Base-by-base conservation (phyloP, 371 early-diverging fungal genomes). In the Mortierella sp. region DNA sequence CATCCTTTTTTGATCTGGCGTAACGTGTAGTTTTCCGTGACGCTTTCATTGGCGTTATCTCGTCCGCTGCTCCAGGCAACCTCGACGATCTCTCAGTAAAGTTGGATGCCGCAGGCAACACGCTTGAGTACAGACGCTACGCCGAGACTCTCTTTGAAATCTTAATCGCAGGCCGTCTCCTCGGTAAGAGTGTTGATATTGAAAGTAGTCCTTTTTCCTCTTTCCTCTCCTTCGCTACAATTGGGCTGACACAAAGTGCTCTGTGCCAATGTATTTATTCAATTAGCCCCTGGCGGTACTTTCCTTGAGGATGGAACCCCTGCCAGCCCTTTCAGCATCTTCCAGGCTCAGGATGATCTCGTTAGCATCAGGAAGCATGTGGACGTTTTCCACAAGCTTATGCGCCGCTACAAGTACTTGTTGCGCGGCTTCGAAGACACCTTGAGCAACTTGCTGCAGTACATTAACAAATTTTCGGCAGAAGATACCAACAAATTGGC, bases 51-150 rank as follows among this genome's bases (percentile, higher is more conserved):
- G 81, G 83, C 62, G 82, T 86, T 71, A 80, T 92, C 56, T 76
- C 80, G 34, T 72, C 82, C 51, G 82, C 86, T 46, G 80, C 86
- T 53, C 86, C 89, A 58, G 90, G 87, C 56, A 86, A 92, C 79
- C 91, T 91, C 80, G 86, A 90, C 53, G 86, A 84, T 56, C 82
- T 94, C 58, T 86, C 90, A 41, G 60, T 82, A 71, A 86, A 87
- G 67, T 89, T 96, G 67, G 96, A 96, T 82, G 74, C 79, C 31
- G 90, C 90, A 55, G 94, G 92, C 60, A 92, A 92, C 67, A 93
- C 92, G 68, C 90, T 96, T 71, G 96, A 96, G 71, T 94, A 93
- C 85, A 92, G 93, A 80, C 91, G 93, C 76, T 96, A 96, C 92
- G 94, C 90, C 64, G 97, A 96, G 71, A 84, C 93, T 34, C 87